phyloP scores from a whole-genome alignment of 2,329 filamentous ascomycete genomes.

The Exutisphaerella laricina region DNA sequence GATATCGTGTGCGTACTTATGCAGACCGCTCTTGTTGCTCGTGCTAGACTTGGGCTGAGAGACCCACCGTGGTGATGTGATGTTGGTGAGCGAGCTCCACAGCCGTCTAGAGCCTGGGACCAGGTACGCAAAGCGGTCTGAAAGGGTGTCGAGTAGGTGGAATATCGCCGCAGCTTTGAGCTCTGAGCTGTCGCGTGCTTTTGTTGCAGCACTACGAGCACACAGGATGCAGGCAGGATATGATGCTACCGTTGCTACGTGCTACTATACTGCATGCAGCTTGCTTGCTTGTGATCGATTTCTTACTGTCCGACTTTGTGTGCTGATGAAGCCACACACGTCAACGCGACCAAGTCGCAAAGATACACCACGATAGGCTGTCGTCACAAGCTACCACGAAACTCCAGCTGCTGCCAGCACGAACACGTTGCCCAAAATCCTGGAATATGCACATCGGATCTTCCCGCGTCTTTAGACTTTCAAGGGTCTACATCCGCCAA shows the following conservation, averaged over 20 bases:
- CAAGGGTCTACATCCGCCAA: background rate
- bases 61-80: too few species aligned
- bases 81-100: background rate
- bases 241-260: slow-evolving; percentile 1
- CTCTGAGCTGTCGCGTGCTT: slow-evolving; percentile 1
- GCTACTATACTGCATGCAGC: background rate
- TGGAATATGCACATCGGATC: background rate
- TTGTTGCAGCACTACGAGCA: too few species aligned
- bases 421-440: slow-evolving; percentile 3
- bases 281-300: slow-evolving; percentile 1
- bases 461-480: background rate
- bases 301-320: too few species aligned
- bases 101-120: background rate
- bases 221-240: too few species aligned
- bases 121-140: slow-evolving; percentile 1
- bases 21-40: slow-evolving; percentile 10
- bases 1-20: background rate
- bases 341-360: background rate
- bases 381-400: background rate
- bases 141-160: background rate
- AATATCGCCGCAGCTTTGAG: background rate
- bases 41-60: too few species aligned
- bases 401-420: background rate
- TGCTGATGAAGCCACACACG: slow-evolving; percentile 3
- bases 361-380: slow-evolving; percentile 3